Evolutionary conservation across 2,329 filamentous ascomycete genomes (phyloP).

Genomic region (Aotearoamyces nothofagi): DNA sequence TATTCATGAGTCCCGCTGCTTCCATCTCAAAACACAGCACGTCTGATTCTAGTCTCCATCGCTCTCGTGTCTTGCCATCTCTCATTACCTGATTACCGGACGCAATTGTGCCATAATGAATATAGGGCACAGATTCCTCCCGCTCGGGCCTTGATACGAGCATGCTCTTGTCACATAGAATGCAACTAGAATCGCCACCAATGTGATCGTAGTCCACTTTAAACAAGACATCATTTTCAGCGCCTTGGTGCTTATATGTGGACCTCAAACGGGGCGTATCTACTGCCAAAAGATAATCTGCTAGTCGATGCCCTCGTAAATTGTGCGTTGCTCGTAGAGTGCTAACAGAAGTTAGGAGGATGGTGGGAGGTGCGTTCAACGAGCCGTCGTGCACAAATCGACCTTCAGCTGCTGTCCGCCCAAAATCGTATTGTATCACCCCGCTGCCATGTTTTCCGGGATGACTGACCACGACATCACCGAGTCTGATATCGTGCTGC

Average conservation of each 20-base stretch:
- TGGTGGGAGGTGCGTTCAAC: constrained; percentile 6
- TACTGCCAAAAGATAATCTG: constrained; percentile 6
- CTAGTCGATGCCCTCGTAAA: constrained; percentile 6
- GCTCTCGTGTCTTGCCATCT: background rate
- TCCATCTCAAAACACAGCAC: constrained; percentile 13
- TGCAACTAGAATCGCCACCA: constrained; percentile 1
- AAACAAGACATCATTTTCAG: constrained; percentile 12
- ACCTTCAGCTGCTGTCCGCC: constrained; percentile 3
- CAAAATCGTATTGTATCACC: constrained; percentile 2
- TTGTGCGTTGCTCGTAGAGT: constrained; percentile 9
- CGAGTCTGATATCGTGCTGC: constrained; percentile 6
- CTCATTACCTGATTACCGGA: constrained; percentile 18
- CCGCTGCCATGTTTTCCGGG: constrained; percentile 1
- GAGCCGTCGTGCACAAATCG: constrained; percentile 3
- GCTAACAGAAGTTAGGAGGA: constrained; percentile 9
- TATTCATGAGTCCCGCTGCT: constrained; percentile 10
- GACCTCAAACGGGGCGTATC: constrained; percentile 7
- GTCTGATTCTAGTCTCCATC: background rate
- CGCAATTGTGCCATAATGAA: constrained; percentile 14
- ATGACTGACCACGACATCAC: constrained; percentile 5
- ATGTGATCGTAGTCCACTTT: constrained; percentile 11
- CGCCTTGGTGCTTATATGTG: constrained; percentile 8
- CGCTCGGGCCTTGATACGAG: background rate
- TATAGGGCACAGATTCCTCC: constrained; percentile 3
- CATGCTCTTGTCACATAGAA: background rate